These are phyloP conservation scores for Hericium rajendrae DNA, from an alignment of 768 basidiomycete species.

Conservation along the genomic window DNA sequence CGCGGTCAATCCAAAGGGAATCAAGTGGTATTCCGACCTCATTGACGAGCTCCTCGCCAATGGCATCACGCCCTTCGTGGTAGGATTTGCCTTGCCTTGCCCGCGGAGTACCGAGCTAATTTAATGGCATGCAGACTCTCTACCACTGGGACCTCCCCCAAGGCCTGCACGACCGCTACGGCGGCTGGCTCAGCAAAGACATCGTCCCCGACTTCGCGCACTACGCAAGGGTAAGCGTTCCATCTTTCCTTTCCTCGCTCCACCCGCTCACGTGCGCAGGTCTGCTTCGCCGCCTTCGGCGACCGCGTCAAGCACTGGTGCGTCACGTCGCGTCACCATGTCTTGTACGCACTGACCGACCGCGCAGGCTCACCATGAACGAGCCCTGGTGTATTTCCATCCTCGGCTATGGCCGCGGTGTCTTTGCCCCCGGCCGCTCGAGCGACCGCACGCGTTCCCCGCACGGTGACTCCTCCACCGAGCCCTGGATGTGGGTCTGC, in stretches of 20 bases:
- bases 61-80: slow-evolving; percentile 61
- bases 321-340: slow-evolving; percentile 12
- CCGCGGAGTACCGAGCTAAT: slow-evolving; percentile 2
- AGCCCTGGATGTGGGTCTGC: slow-evolving; percentile 56
- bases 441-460: slow-evolving; percentile 51
- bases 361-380: slow-evolving; percentile 56
- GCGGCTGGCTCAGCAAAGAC: slow-evolving; percentile 68
- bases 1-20: slow-evolving; percentile 60
- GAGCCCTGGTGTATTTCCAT: slow-evolving; percentile 69
- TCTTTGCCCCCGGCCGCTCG: slow-evolving; percentile 63
- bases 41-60: slow-evolving; percentile 57
- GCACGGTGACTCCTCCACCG: slow-evolving; percentile 54
- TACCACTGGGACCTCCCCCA: slow-evolving; percentile 80
- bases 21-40: slow-evolving; percentile 59
- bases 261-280: slow-evolving; percentile 22
- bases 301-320: slow-evolving; percentile 71
- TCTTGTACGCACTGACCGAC: slow-evolving; percentile 4
- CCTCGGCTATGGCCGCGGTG: slow-evolving; percentile 60
- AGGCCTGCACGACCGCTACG: slow-evolving; percentile 62
- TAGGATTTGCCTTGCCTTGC: slow-evolving; percentile 23
- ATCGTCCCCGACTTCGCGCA: slow-evolving; percentile 54
- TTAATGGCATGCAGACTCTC: slow-evolving; percentile 35
- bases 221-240: slow-evolving; percentile 33
- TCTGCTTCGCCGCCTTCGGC: slow-evolving; percentile 69
- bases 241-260: background rate